phyloP scores from a whole-genome alignment of 1,284 basidiomycete genomes.

The Melampsora larici-populina region DNA sequence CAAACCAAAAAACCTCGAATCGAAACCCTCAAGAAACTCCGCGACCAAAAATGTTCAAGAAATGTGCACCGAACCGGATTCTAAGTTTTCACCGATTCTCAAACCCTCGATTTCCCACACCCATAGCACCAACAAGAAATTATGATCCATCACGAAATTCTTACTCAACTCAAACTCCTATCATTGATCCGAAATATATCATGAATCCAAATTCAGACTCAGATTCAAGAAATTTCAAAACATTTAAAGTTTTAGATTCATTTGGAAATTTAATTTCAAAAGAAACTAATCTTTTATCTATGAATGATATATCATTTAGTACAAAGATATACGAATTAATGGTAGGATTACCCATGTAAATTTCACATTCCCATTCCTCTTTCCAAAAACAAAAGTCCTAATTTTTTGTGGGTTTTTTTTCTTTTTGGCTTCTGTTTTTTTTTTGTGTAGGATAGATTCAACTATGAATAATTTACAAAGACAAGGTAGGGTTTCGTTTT shows the following conservation, averaged over 20 bases:
- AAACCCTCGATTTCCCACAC: no score
- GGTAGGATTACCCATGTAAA: conserved; percentile 29
- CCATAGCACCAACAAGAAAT: no score
- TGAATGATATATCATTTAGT: conserved; percentile 11
- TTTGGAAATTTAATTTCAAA: background rate
- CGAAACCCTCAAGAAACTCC: no score
- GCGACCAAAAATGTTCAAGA: no score
- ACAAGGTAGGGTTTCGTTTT: conserved; percentile 90
- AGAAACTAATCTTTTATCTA: background rate
- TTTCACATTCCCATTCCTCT: background rate
- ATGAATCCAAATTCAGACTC: no score
- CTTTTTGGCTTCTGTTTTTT: background rate
- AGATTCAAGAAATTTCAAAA: no score
- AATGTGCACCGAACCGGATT: no score
- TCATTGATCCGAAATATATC: no score
- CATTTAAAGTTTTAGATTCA: conserved; percentile 20
- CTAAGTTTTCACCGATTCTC: no score
- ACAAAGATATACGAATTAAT: conserved; percentile 16
- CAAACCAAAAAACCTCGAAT: no score
- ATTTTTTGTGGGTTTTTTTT: background rate
- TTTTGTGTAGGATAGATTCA: conserved; percentile 67
- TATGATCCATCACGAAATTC: no score
- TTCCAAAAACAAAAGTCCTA: background rate
- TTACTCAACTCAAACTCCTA: no score
- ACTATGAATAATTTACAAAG: conserved; percentile 86